Base-by-base conservation (phyloP, 257 asterid species). In the Solanum chaucha region DNA sequence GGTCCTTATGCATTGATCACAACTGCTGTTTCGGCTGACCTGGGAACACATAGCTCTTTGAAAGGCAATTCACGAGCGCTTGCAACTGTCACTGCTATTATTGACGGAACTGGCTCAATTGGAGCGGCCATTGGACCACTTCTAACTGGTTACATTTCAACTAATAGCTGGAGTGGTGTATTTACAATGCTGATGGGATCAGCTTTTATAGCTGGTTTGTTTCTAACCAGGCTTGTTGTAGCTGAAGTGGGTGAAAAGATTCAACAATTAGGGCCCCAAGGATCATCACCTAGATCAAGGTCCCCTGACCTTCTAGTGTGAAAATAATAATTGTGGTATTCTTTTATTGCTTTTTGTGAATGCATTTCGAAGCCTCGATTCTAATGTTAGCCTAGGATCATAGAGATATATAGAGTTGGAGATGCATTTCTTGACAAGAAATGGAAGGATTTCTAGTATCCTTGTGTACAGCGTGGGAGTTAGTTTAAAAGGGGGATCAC, bases 61-160 rank as follows among this genome's bases (percentile, higher is more conserved):
- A 97, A 88, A 90, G 99, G 97, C 74, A 96, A 95, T 82, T 87
- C 99, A 4, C 84, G 97, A 80, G 99, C 99, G 9, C 86, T 97
- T 13, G 99, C 99, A 84, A 97, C 99, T 1, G 99, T 97, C 2
- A 96, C 99, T 1, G 99, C 99, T 8, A 97, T 96, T 85, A 97
- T 97, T 3, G 99, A 97, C 36, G 99, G 99, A 58, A 97, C 99
- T 0, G 99, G 99, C 35, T 97, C 99, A 3, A 93, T 97, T 7
- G 99, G 99, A 30, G 99, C 99, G 22, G 99, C 99, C 17, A 71
- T 97, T 6, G 99, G 99, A 64, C 99, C 99, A 2, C 78, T 97
- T 90, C 85, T 97, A 19, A 97, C 99, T 0, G 99, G 99, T 10
- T 97, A 97, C 82, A 93, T 97, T 74, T 97, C 99, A 20, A 90